A percentile compares a stretch with the other conserved stretches of the same genome.
phyloP scores from a whole-genome alignment of 1,139 yeast genomes.

The Pichia sp. region DNA sequence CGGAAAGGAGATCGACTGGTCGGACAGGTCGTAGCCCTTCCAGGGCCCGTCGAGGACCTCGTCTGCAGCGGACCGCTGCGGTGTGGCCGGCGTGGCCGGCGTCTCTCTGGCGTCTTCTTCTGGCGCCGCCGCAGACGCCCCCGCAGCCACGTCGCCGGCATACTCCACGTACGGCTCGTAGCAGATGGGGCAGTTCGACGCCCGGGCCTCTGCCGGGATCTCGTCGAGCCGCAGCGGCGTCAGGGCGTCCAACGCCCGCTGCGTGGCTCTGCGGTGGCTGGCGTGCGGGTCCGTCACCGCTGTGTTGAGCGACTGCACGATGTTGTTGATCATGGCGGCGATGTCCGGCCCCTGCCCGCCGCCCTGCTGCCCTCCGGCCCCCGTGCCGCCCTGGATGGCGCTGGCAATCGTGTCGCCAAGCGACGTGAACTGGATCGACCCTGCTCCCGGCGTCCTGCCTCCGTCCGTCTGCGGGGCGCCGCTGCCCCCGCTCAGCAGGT shows the following conservation, averaged over 20 bases:
- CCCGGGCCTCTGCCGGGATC: slow-evolving; percentile 15
- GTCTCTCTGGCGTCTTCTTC: too few species aligned
- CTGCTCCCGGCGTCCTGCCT: neutral
- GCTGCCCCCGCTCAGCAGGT: neutral
- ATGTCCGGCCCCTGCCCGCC: neutral
- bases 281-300: neutral
- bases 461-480: neutral
- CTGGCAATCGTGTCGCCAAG: slow-evolving; percentile 6
- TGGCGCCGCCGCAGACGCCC: too few species aligned
- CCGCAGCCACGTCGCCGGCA: slow-evolving; percentile 1
- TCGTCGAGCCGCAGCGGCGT: slow-evolving; percentile 16
- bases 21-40: slow-evolving; percentile 21
- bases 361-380: neutral
- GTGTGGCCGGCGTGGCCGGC: neutral
- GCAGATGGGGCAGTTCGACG: slow-evolving; percentile 26
- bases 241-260: slow-evolving; percentile 7
- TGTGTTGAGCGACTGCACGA: neutral
- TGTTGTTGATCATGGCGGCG: slow-evolving; percentile 5
- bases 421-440: neutral
- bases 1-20: slow-evolving; percentile 27
- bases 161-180: slow-evolving; percentile 26
- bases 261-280: slow-evolving; percentile 6
- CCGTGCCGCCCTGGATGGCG: neutral
- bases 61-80: neutral
- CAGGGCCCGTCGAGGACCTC: slow-evolving; percentile 1